Percentiles rank a stretch among this genome's conserved stretches.
These are phyloP conservation scores for Trypethelium eluteriae DNA, from an alignment of 495 filamentous ascomycete species.

Conservation along the genomic window DNA sequence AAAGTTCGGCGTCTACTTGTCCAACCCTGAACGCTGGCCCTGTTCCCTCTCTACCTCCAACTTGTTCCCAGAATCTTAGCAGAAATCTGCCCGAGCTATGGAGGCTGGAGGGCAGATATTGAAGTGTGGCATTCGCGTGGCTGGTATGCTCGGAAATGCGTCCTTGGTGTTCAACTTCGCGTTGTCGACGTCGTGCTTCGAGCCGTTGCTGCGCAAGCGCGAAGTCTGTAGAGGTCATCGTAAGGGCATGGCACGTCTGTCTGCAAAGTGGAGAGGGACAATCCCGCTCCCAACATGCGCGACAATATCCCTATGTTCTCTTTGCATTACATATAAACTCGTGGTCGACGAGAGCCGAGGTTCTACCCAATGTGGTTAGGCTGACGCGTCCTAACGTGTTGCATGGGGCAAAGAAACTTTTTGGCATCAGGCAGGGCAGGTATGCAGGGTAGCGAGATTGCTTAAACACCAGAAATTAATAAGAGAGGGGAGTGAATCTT, in stretches of 20 bases:
- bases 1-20: slow-evolving; percentile 89
- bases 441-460: too few relatives aligned
- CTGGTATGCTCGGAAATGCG: slow-evolving; percentile 50
- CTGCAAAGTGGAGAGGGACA: neutral
- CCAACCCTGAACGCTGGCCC: slow-evolving; percentile 85
- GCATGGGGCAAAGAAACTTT: too few relatives aligned
- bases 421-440: too few relatives aligned
- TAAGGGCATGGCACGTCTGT: neutral
- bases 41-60: slow-evolving; percentile 70
- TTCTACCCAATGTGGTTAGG: neutral
- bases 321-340: too few relatives aligned
- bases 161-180: slow-evolving; percentile 59
- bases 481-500: too few relatives aligned
- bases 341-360: neutral
- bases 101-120: slow-evolving; percentile 54
- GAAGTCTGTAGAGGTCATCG: slow-evolving; percentile 51
- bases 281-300: neutral
- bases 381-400: neutral
- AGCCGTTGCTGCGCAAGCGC: slow-evolving; percentile 78
- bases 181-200: slow-evolving; percentile 64
- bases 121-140: slow-evolving; percentile 48
- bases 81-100: slow-evolving; percentile 53
- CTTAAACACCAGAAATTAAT: too few relatives aligned
- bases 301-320: neutral
- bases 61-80: slow-evolving; percentile 56